Base-by-base conservation (phyloP, 257 asterid species). In the Catharanthus roseus region DNA sequence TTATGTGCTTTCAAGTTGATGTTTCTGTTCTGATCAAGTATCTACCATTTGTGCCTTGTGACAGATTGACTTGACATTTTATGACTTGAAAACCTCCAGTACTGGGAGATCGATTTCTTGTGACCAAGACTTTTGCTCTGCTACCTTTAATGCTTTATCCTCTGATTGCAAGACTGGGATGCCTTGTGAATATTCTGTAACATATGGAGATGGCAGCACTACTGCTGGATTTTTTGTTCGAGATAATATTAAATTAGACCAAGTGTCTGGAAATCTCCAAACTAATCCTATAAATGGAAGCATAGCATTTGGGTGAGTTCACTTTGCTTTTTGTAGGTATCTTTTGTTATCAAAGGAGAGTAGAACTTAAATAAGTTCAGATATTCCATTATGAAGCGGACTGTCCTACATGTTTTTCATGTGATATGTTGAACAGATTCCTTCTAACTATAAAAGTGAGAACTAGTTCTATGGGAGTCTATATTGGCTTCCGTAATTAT, bases 191-290 rank as follows among this genome's bases (percentile, higher is more conserved):
- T 95, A 89, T 83, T 66, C 89, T 72, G 77, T 95, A 54, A 84
- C 97, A 24, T 95, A 95, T 29, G 99, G 97, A 72, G 99, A 95
- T 62, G 97, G 97, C 49, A 91, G 97, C 82, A 78, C 78, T 76
- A 91, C 97, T 21, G 91, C 87, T 42, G 99, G 98, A 61, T 89
- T 80, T 82, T 89, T 91, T 78, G 96, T 95, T 74, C 79, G 77
- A 73, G 99, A 95, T 79, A 56, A 42, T 63, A 81, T 90, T 76
- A 83, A 67, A 71, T 77, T 95, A 77, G 82, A 95, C 78, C 95
- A 82, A 88, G 93, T 91, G 69, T 74, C 93, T 16, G 97, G 97
- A 58, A 81, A 91, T 85, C 83, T 86, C 75, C 95, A 84, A 80
- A 89, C 93, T 44, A 72, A 86, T 71, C 10, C 86, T 49, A 87